These are phyloP conservation scores for Combretum micranthum DNA, from an alignment of 345 rosid species.

Conservation along the genomic window DNA sequence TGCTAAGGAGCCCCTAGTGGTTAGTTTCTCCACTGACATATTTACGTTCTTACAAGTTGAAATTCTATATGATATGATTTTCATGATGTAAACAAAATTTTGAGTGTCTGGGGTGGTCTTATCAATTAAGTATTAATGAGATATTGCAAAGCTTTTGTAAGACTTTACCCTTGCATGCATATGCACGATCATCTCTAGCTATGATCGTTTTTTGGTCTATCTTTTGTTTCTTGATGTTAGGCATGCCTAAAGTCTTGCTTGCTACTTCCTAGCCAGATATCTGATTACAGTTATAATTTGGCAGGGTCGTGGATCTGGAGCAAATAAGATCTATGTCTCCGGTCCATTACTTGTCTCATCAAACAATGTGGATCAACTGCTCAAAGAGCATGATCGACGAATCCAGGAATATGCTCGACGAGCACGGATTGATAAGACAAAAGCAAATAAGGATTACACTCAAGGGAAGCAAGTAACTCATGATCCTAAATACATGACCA, in stretches of 20 bases:
- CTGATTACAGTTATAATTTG: constrained; percentile 11
- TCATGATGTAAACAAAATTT: too few species aligned
- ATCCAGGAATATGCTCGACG: constrained; percentile 65
- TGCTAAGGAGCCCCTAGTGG: constrained; percentile 29
- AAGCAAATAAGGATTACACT: constrained; percentile 13
- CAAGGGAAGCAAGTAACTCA: too few species aligned
- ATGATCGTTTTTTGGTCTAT: too few species aligned
- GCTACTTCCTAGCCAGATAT: neutral
- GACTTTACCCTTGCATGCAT: too few species aligned
- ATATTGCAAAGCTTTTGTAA: too few species aligned
- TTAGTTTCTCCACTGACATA: constrained; percentile 17
- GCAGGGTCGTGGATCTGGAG: constrained; percentile 43
- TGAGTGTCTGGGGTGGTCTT: too few species aligned
- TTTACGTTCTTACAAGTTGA: neutral
- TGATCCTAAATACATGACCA: too few species aligned
- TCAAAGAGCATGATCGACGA: constrained; percentile 75
- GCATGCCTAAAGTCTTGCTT: too few species aligned
- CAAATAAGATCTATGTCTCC: constrained; percentile 75
- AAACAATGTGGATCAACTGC: constrained; percentile 76
- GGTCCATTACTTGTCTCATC: constrained; percentile 76
- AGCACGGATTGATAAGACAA: constrained; percentile 35
- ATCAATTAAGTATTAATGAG: too few species aligned
- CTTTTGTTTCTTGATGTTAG: too few species aligned
- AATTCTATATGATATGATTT: neutral
- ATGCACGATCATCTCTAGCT: too few species aligned